These are phyloP conservation scores for Komagataella kurtzmanii DNA, from an alignment of 805 yeast species.

Conservation along the genomic window DNA sequence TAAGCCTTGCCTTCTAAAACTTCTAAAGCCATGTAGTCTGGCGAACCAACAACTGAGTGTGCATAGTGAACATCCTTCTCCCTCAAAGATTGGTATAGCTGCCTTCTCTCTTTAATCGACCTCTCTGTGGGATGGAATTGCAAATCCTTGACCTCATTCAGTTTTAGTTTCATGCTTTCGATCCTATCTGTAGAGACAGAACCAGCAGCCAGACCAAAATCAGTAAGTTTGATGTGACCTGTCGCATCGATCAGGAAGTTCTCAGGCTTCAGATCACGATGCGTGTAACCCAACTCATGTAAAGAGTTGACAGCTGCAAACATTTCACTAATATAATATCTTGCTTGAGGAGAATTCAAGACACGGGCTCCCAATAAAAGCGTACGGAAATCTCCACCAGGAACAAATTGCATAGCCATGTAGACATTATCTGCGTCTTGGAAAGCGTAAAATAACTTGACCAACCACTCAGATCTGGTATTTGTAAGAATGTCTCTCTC, in stretches of 20 bases:
- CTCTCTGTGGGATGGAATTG: slow-evolving; percentile 56
- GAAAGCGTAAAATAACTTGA: slow-evolving; percentile 84
- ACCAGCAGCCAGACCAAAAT: slow-evolving; percentile 96
- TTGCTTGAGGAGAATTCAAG: slow-evolving; percentile 85
- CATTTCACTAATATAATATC: slow-evolving; percentile 94
- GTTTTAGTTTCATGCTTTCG: slow-evolving; percentile 73
- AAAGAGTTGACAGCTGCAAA: slow-evolving; percentile 87
- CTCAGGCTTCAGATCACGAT: slow-evolving; percentile 93
- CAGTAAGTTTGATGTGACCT: slow-evolving; percentile 90
- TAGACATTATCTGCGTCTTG: slow-evolving; percentile 86
- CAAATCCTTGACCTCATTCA: slow-evolving; percentile 57
- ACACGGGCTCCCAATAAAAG: slow-evolving; percentile 86
- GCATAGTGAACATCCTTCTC: slow-evolving; percentile 78
- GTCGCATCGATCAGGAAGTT: slow-evolving; percentile 79
- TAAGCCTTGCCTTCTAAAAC: slow-evolving; percentile 89
- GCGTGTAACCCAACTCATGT: slow-evolving; percentile 92
- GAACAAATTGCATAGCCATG: slow-evolving; percentile 98
- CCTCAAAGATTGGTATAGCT: slow-evolving; percentile 67
- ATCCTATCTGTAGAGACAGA: slow-evolving; percentile 85
- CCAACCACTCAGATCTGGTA: slow-evolving; percentile 92
- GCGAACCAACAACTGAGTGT: slow-evolving; percentile 92
- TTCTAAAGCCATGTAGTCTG: slow-evolving; percentile 98
- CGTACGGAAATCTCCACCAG: slow-evolving; percentile 98
- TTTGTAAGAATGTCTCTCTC: slow-evolving; percentile 96
- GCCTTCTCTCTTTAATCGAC: slow-evolving; percentile 77